phyloP scores from a whole-genome alignment of 345 rosid genomes.

The Melaleuca alternifolia region DNA sequence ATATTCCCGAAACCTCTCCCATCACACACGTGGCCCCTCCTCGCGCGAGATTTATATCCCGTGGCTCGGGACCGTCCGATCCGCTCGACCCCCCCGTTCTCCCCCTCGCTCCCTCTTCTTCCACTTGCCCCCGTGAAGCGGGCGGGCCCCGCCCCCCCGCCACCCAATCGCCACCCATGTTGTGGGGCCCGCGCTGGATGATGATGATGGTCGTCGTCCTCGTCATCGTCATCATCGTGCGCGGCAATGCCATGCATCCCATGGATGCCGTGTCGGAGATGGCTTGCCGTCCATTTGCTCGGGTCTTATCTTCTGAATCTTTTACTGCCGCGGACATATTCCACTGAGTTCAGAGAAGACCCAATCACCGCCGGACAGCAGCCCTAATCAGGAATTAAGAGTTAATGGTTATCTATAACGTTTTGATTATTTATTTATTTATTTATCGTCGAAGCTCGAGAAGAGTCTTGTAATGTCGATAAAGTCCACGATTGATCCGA shows the following conservation, averaged over 20 bases:
- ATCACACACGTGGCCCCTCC: neutral
- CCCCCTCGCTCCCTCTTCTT: neutral
- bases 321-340: neutral
- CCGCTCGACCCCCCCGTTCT: neutral
- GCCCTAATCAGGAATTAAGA: neutral
- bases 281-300: neutral
- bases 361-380: neutral
- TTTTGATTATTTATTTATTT: neutral
- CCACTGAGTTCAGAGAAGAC: neutral
- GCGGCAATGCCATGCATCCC: neutral
- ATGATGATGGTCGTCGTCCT: neutral
- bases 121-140: neutral
- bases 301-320: neutral
- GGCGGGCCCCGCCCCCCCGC: neutral
- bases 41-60: neutral
- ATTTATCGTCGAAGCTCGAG: rapidly evolving
- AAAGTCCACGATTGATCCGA: too few species aligned
- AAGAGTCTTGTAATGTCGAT: neutral
- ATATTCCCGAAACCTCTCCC: neutral
- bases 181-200: neutral
- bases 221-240: neutral
- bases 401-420: neutral
- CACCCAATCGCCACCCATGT: neutral
- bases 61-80: neutral
- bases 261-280: neutral